Evolutionary conservation across 257 asterid species (phyloP).

Genomic region (Parsonsia alboflavescens): DNA sequence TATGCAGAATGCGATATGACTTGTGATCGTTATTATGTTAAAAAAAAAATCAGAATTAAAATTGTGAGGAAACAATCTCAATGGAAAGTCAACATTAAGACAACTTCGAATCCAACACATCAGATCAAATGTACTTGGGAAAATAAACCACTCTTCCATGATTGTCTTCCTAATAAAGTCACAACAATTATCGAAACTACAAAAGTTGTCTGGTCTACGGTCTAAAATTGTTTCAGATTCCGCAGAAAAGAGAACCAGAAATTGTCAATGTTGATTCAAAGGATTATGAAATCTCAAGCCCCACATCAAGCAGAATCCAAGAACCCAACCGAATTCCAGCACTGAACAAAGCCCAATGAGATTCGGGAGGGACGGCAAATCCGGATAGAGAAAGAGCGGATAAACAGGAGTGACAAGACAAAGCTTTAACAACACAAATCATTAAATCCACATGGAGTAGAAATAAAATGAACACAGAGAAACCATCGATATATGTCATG

Average conservation of each 20-base stretch:
- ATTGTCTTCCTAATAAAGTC: background rate
- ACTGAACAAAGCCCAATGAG: background rate
- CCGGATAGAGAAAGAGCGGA: background rate
- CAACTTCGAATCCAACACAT: background rate
- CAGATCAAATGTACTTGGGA: background rate
- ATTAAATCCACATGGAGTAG: no score
- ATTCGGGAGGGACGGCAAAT: background rate
- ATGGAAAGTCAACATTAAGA: background rate
- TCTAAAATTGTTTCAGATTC: background rate
- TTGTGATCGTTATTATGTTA: background rate
- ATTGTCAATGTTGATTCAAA: background rate
- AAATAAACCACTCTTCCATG: background rate
- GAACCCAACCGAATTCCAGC: background rate
- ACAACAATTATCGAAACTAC: background rate
- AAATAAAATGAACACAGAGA: no score
- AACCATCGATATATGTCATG: background rate
- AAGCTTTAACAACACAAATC: no score
- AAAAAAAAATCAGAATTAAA: background rate
- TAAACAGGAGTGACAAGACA: background rate
- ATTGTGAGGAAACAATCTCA: background rate
- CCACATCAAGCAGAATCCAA: background rate
- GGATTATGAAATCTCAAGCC: background rate
- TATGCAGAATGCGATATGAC: background rate
- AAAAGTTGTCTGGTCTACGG: background rate
- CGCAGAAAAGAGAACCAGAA: background rate